Base-by-base conservation (phyloP, 495 filamentous ascomycete genomes). In the Penicillium turbatum region DNA sequence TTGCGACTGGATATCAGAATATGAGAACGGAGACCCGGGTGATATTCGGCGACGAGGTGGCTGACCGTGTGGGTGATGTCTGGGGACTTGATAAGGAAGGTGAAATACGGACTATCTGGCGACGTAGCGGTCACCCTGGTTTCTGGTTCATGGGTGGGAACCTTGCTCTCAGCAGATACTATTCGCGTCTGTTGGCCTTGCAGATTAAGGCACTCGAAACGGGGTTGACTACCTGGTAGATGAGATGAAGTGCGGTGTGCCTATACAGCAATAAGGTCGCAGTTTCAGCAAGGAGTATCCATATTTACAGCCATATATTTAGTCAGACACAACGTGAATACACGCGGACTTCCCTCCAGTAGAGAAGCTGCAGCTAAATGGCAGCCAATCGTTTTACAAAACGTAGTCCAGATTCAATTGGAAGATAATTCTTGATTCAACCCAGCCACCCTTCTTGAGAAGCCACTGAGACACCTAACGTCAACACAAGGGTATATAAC, bases 111-210 rank as follows among this genome's bases (percentile, higher is more conserved):
- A 78, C 73, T 2, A 88, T 95, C 59, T 95, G 88, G 88, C 76
- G 79, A 5, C 72, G 63, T 38, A 86, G 76, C 15, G 87, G 87
- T 0, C 87, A 91, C 59, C 84, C 84, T 0, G 86, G 87, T 0
- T 83, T 92, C 49, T 96, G 88, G 88, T 86, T 88, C 64, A 87
- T 90, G 72, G 90, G 88, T 0, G 90, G 90, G 0, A 92, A 89
- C 69, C 65, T 93, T 21, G 86, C 86, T 12, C 60, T 92, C 51
- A 85, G 83, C 46, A 77, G 90, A 54, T 90, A 86, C 56, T 89
- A 78, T 51, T 90, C 86, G 11, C 78, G 80, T 39, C 48, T 88
- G 36, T 57, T 92, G 66, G 90, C 87, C 19, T 62, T 95, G 67
- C 87, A 91, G 76, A 86, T 92, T 38, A 86, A 87, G 67, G 87